A percentile compares a stretch with the other conserved stretches of the same genome.
These are phyloP conservation scores for Anisodus tanguticus DNA, from an alignment of 257 asterid species.

Conservation along the genomic window DNA sequence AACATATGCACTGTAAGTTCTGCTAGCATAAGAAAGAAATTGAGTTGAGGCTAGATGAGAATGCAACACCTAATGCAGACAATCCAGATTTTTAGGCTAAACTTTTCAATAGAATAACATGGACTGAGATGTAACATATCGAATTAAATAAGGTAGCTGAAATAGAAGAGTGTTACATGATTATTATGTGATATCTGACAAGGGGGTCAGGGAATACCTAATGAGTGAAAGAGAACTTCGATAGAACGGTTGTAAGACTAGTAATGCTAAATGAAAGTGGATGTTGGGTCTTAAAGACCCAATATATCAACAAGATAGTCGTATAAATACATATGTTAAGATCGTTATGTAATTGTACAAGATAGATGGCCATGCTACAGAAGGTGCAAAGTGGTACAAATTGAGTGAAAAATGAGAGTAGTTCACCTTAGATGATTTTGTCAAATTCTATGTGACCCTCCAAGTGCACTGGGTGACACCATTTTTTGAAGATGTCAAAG, in stretches of 20 bases:
- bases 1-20: neutral
- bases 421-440: neutral
- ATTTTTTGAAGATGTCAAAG: conserved; percentile 16
- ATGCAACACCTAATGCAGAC: neutral
- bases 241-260: neutral
- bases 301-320: neutral
- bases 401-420: neutral
- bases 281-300: neutral
- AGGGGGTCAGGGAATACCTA: neutral
- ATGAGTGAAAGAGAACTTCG: neutral
- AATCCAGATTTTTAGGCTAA: neutral
- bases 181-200: conserved; percentile 12
- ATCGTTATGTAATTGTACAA: neutral
- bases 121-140: neutral
- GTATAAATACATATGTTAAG: neutral
- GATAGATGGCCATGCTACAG: conserved; percentile 11
- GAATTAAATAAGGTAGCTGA: neutral
- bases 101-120: neutral
- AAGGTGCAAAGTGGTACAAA: neutral
- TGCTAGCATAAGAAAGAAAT: conserved; percentile 12
- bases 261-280: conserved; percentile 7
- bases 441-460: conserved; percentile 7
- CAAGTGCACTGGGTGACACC: conserved; percentile 11
- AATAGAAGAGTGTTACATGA: neutral
- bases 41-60: conserved; percentile 1